phyloP scores from a whole-genome alignment of 2,329 filamentous ascomycete species.

The Sporothrix schenckii region DNA sequence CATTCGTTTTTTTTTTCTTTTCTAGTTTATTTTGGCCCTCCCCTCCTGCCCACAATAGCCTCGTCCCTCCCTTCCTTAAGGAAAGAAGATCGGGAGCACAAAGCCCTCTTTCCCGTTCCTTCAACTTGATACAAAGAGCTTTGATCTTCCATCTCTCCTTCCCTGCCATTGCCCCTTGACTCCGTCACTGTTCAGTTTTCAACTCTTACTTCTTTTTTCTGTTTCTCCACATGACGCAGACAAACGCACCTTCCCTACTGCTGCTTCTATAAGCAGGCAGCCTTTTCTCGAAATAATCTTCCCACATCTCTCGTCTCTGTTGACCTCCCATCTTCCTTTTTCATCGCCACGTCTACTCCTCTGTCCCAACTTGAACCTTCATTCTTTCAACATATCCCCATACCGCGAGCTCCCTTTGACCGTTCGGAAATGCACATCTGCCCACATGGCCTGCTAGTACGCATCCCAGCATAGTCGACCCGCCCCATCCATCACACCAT shows the following conservation, averaged over 20 bases:
- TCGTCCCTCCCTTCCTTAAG: conserved; percentile 26
- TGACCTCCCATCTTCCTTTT: neutral
- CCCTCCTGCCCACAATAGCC: conserved; percentile 20
- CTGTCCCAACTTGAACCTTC: neutral
- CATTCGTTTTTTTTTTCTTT: neutral
- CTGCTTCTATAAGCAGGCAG: conserved; percentile 20
- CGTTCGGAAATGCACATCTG: conserved; percentile 3
- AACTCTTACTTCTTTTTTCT: neutral
- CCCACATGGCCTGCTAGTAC: conserved; percentile 25
- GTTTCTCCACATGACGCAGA: conserved; percentile 24
- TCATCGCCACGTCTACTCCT: neutral
- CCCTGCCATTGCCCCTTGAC: neutral
- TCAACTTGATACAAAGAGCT: conserved; percentile 26
- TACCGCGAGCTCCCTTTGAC: neutral
- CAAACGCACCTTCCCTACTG: conserved; percentile 21
- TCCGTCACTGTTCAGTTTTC: neutral
- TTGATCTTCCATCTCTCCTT: conserved; percentile 20
- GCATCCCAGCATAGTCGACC: neutral
- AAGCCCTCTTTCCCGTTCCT: conserved; percentile 15
- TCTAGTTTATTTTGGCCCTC: neutral
- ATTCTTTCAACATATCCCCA: neutral
- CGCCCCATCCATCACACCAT: conserved; percentile 25
- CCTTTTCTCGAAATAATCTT: neutral
- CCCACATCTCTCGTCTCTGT: neutral
- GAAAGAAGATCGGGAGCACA: neutral